Percentiles rank a stretch among this genome's conserved stretches.
These are phyloP conservation scores for Exophiala lecanii-corni DNA, from an alignment of 2,329 filamentous ascomycete species.

Conservation along the genomic window DNA sequence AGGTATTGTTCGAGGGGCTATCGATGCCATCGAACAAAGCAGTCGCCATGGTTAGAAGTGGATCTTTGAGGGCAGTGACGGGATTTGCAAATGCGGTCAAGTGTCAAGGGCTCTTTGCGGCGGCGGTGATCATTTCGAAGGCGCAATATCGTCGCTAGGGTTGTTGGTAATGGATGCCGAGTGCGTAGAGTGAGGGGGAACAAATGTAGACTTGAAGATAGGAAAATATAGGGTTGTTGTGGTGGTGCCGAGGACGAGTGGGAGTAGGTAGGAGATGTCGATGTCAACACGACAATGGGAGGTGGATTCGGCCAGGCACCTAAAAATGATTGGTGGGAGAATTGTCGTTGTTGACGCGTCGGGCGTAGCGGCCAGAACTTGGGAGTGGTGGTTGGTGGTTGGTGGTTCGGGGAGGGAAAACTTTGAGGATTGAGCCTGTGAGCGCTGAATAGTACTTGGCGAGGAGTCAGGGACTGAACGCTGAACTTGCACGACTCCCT, in stretches of 20 bases:
- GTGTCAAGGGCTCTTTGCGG: conserved; percentile 4
- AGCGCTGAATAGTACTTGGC: neutral
- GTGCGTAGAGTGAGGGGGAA: no score
- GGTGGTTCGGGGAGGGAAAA: no score
- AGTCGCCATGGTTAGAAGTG: conserved; percentile 13
- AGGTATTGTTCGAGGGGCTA: conserved; percentile 9
- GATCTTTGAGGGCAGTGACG: no score
- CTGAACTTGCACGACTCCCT: no score
- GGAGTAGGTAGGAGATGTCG: conserved; percentile 5
- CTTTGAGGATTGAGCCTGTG: no score
- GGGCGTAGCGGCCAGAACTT: no score
- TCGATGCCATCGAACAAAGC: conserved; percentile 14
- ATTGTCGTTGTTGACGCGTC: conserved; percentile 15
- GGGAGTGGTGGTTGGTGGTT: conserved; percentile 6
- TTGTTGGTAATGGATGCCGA: conserved; percentile 4
- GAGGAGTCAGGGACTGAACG: no score
- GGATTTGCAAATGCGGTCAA: no score
- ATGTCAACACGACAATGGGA: conserved; percentile 23
- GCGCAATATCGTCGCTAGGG: neutral
- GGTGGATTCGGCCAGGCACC: conserved; percentile 9
- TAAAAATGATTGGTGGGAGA: conserved; percentile 17
- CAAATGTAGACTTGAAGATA: no score
- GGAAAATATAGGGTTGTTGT: no score
- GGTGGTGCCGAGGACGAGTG: no score
- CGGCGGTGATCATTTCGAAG: conserved; percentile 11